These are phyloP conservation scores for Aspergillus brasiliensis DNA, from an alignment of 2,329 filamentous ascomycete genomes.

Conservation along the genomic window DNA sequence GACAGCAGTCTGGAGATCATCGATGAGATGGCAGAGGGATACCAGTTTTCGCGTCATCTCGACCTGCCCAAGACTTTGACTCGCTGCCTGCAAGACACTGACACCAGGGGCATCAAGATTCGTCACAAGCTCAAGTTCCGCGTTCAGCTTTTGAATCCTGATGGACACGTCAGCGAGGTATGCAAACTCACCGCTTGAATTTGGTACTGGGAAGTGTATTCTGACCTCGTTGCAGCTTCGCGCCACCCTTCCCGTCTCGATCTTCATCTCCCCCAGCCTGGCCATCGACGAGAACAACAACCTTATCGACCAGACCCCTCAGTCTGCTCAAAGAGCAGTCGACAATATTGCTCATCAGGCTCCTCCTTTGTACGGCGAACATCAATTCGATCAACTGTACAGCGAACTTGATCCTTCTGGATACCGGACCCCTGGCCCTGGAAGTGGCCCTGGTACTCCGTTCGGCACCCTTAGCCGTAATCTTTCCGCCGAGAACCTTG, in stretches of 20 bases:
- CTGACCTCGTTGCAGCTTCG: constrained; percentile 61
- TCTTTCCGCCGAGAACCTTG: constrained; percentile 79
- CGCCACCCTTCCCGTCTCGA: constrained; percentile 83
- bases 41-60: constrained; percentile 60
- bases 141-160: constrained; percentile 88
- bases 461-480: constrained; percentile 69
- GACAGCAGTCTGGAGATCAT: constrained; percentile 58
- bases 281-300: constrained; percentile 85
- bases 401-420: constrained; percentile 79
- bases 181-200: constrained; percentile 23
- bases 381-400: constrained; percentile 87
- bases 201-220: not conserved
- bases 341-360: constrained; percentile 66
- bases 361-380: constrained; percentile 90
- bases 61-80: constrained; percentile 80
- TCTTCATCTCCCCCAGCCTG: constrained; percentile 95
- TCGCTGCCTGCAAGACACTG: constrained; percentile 85
- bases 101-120: constrained; percentile 85
- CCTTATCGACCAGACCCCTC: constrained; percentile 64
- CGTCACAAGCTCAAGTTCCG: constrained; percentile 91
- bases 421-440: constrained; percentile 73
- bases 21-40: constrained; percentile 64
- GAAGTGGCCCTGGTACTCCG: constrained; percentile 75
- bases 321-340: constrained; percentile 51
- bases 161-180: constrained; percentile 90